A percentile compares a stretch with the other conserved stretches of the same genome.
Evolutionary conservation across 2,329 filamentous ascomycete genomes (phyloP).

Genomic region (Colletotrichum eremochloae): DNA sequence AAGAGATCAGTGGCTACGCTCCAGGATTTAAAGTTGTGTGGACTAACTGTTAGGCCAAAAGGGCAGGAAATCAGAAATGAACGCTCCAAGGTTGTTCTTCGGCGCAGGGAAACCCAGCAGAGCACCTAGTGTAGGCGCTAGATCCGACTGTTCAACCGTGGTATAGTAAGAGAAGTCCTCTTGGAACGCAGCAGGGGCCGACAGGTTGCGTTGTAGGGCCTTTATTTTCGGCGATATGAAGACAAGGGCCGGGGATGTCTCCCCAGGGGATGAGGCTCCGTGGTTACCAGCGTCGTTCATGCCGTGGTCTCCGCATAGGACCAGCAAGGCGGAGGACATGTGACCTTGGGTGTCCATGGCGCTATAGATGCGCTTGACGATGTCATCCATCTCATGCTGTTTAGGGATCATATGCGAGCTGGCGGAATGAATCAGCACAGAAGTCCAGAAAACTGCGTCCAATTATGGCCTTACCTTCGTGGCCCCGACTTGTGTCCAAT

Average conservation of each 20-base stretch:
- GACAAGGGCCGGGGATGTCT: slow-evolving; percentile 92
- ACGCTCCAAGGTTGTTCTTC: slow-evolving; percentile 88
- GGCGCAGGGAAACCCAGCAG: slow-evolving; percentile 90
- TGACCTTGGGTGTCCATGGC: slow-evolving; percentile 80
- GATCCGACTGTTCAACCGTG: slow-evolving; percentile 91
- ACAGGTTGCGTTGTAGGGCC: slow-evolving; percentile 59
- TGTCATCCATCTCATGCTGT: slow-evolving; percentile 91
- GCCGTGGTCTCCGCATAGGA: slow-evolving; percentile 95
- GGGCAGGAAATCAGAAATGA: slow-evolving; percentile 82
- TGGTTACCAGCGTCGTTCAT: slow-evolving; percentile 99
- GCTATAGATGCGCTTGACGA: slow-evolving; percentile 81
- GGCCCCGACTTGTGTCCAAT: slow-evolving; percentile 98
- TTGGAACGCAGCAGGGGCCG: slow-evolving; percentile 69
- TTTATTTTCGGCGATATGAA: slow-evolving; percentile 90
- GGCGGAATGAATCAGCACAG: slow-evolving; percentile 2
- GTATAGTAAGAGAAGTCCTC: slow-evolving; percentile 87
- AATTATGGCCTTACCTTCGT: slow-evolving; percentile 70
- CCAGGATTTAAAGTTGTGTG: background rate
- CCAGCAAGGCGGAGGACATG: slow-evolving; percentile 82
- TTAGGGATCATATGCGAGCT: slow-evolving; percentile 94
- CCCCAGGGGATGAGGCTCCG: slow-evolving; percentile 91
- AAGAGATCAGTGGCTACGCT: slow-evolving; percentile 45
- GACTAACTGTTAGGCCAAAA: slow-evolving; percentile 78
- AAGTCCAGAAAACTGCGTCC: background rate
- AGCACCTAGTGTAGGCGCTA: slow-evolving; percentile 89